These are phyloP conservation scores for Juncus inflexus DNA, from an alignment of 176 grass and related monocot genomes.

Conservation along the genomic window DNA sequence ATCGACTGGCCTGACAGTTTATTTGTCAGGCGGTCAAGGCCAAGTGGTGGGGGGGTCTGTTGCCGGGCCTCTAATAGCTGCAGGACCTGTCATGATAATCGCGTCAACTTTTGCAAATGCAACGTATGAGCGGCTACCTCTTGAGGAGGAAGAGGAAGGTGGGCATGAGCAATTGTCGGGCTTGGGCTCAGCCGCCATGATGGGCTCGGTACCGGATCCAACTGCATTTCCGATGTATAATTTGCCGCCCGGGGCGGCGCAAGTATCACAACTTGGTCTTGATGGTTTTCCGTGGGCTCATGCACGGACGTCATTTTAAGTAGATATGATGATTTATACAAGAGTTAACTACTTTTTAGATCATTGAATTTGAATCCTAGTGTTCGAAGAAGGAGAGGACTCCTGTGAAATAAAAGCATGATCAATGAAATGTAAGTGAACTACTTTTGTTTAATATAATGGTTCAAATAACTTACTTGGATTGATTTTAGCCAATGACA, in stretches of 20 bases:
- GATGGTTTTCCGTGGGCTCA: constrained; percentile 57
- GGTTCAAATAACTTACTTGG: constrained; percentile 4
- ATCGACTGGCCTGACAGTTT: constrained; percentile 70
- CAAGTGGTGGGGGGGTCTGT: constrained; percentile 86
- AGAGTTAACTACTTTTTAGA: constrained; percentile 1
- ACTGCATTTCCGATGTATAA: constrained; percentile 52
- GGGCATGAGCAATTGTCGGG: constrained; percentile 19
- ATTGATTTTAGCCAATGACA: constrained; percentile 19
- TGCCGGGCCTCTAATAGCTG: constrained; percentile 65
- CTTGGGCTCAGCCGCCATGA: constrained; percentile 11
- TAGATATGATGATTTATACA: background rate
- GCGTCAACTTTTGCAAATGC: constrained; percentile 81
- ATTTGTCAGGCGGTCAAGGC: constrained; percentile 64
- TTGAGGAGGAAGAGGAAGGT: constrained; percentile 52
- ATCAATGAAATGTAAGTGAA: constrained; percentile 21
- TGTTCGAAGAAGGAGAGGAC: background rate
- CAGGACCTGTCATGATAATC: constrained; percentile 77
- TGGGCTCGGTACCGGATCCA: constrained; percentile 46
- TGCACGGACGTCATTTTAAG: constrained; percentile 51
- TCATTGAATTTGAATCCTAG: background rate
- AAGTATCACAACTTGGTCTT: constrained; percentile 35
- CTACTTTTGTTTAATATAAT: constrained; percentile 14
- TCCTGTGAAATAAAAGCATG: background rate
- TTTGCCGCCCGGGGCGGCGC: constrained; percentile 33
- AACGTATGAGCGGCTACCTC: constrained; percentile 74